Percentiles rank a stretch among this genome's conserved stretches.
Evolutionary conservation across 306 rosid species (phyloP).

Genomic region (Leucaena leucocephala): DNA sequence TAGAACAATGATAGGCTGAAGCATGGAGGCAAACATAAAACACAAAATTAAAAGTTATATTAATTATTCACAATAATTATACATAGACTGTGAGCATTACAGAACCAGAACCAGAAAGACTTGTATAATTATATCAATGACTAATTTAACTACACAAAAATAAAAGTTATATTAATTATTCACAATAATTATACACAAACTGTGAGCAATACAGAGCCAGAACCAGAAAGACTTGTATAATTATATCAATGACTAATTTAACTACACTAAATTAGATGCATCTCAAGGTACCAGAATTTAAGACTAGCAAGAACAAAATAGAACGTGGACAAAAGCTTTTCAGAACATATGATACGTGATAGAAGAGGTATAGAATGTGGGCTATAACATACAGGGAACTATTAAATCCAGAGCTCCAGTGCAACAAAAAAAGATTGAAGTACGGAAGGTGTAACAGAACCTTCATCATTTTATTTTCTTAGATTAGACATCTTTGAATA

Average conservation of each 20-base stretch:
- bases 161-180: too few relatives aligned
- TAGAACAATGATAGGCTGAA: conserved; percentile 58
- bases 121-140: not conserved
- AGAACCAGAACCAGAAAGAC: not conserved
- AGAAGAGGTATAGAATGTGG: not conserved
- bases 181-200: too few relatives aligned
- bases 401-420: not conserved
- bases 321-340: not conserved
- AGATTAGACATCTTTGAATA: not conserved
- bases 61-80: not conserved
- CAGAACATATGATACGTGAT: conserved; percentile 2
- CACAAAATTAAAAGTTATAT: conserved; percentile 3
- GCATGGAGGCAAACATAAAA: conserved; percentile 29
- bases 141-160: not conserved
- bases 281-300: not conserved
- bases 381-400: not conserved
- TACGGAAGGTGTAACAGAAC: not conserved
- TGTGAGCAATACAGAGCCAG: not conserved
- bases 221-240: too few relatives aligned
- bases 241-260: not conserved
- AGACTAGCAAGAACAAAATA: not conserved
- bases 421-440: not conserved
- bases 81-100: conserved; percentile 10
- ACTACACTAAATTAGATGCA: conserved; percentile 15
- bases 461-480: not conserved